Evolutionary conservation across 1,284 basidiomycete species (phyloP), one percentile per base, ranked within the genome.

Genomic region (Malassezia cuniculi): DNA sequence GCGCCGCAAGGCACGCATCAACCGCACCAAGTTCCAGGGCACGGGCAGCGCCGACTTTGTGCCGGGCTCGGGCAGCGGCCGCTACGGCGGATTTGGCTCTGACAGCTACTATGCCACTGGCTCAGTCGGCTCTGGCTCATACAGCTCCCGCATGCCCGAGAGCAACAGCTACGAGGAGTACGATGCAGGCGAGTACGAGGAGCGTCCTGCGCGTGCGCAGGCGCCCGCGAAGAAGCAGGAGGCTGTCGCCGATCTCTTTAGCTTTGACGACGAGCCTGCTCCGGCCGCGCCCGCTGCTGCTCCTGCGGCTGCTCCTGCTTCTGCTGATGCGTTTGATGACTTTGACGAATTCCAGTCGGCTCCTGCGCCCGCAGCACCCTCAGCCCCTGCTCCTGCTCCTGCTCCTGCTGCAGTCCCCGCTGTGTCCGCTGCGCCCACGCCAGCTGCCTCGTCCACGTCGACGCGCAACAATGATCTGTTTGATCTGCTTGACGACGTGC

Each of bases 161-260:
- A 61, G 34, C 12, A 15, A 34, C 28, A 37, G 54, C 30, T 90
- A 78, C 58, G 89, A 95, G 56, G 90, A 94, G 68, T 97, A 97
- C 68, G 84, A 94, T 55, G 93, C 90, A 4, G 90, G 93, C 1
- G 93, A 93, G 40, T 85, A 87, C 63, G 93, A 95, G 52, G 31
- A 19, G 15, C 26, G 37, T 43, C 12, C 31, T 45, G 3, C 40
- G 42, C 17, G 46, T 37, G 8, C 40, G 12, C 43, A 48, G 10
- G 39, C 52, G 10, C 29, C 52, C n/a, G 53, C 52, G 46, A 52
- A 57, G 48, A 46, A 54, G 18, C 46, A 49, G 10, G 45, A 67
- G 30, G 69, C 70, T 48, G 60, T 69, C 19, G 75, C 78, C 24
- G 76, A 85, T 62, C 72, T 86, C 10, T 77, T 89, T 37, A 80